These are phyloP conservation scores for Coriolopsis trogii DNA, from an alignment of 1,284 basidiomycete genomes.

Conservation along the genomic window DNA sequence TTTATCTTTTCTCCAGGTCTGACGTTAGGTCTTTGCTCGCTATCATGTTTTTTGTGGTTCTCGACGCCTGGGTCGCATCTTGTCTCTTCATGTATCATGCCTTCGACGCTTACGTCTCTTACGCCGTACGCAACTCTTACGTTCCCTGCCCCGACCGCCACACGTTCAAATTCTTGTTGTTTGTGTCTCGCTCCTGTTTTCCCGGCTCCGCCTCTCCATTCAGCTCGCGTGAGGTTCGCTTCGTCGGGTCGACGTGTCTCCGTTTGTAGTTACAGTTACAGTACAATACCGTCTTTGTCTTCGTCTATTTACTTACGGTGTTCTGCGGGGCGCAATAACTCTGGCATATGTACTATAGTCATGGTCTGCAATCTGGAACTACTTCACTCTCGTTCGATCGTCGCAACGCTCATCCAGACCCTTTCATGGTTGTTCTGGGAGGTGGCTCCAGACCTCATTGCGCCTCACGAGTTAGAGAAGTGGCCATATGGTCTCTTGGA, in stretches of 20 bases:
- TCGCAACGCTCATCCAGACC: too few relatives aligned
- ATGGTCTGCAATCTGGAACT: constrained; percentile 23
- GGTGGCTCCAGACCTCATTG: too few relatives aligned
- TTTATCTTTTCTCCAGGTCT: not conserved
- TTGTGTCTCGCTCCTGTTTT: constrained; percentile 7
- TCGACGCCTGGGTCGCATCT: not conserved
- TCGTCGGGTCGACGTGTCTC: not conserved
- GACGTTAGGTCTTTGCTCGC: not conserved
- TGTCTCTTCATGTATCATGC: constrained; percentile 21
- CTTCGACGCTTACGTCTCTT: constrained; percentile 4
- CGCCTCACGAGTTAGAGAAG: too few relatives aligned
- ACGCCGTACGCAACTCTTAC: constrained; percentile 13
- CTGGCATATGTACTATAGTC: constrained; percentile 23
- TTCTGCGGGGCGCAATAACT: constrained; percentile 18
- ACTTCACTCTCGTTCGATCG: too few relatives aligned
- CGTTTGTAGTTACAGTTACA: not conserved
- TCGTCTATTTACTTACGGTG: constrained; percentile 8
- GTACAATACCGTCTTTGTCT: constrained; percentile 9
- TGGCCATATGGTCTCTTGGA: too few relatives aligned
- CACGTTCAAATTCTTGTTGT: too few relatives aligned
- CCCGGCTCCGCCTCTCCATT: not conserved
- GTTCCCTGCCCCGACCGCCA: too few relatives aligned
- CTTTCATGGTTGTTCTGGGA: too few relatives aligned
- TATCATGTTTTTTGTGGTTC: not conserved
- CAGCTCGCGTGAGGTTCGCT: not conserved